phyloP scores from a whole-genome alignment of 2,329 filamentous ascomycete species.

The Microdochium bolleyi region DNA sequence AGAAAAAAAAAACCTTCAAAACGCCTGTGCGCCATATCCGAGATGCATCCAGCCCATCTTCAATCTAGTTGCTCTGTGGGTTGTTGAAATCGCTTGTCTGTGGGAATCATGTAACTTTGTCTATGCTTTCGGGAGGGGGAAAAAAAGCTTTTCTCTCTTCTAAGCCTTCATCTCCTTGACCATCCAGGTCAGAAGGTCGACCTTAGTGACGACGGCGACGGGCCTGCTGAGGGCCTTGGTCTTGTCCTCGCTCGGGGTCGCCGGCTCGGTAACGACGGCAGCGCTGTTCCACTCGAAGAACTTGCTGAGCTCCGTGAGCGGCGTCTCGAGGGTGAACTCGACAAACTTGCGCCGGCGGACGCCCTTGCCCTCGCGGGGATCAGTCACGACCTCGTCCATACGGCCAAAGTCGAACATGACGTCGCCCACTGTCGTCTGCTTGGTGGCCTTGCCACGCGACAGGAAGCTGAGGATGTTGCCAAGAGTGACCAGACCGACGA shows the following conservation, averaged over 20 bases:
- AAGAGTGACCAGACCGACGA: slow-evolving; percentile 88
- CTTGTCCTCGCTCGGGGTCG: slow-evolving; percentile 33
- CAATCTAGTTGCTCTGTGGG: neutral
- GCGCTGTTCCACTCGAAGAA: slow-evolving; percentile 99
- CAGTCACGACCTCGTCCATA: slow-evolving; percentile 84
- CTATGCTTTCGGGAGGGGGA: too few relatives aligned
- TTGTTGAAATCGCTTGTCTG: neutral
- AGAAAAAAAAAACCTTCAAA: too few relatives aligned
- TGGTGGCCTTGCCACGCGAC: slow-evolving; percentile 70
- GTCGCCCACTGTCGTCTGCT: slow-evolving; percentile 65
- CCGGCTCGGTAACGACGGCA: slow-evolving; percentile 81
- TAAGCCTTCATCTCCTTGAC: slow-evolving; percentile 50
- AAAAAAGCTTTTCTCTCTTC: neutral
- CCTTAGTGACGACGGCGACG: slow-evolving; percentile 89
- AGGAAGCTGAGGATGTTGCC: slow-evolving; percentile 92
- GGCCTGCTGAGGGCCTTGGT: slow-evolving; percentile 59
- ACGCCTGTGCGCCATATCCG: neutral
- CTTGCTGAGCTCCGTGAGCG: slow-evolving; percentile 71
- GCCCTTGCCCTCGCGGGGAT: slow-evolving; percentile 49
- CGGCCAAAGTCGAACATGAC: slow-evolving; percentile 97
- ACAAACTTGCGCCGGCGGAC: slow-evolving; percentile 67
- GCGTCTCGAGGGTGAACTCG: slow-evolving; percentile 88
- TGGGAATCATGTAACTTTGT: too few relatives aligned
- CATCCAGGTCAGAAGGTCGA: slow-evolving; percentile 89
- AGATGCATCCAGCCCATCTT: neutral